A percentile compares a stretch with the other conserved stretches of the same genome.
Conservation (phyloP, 305 asterid genomes). For the Ajuga reptans region DNA sequence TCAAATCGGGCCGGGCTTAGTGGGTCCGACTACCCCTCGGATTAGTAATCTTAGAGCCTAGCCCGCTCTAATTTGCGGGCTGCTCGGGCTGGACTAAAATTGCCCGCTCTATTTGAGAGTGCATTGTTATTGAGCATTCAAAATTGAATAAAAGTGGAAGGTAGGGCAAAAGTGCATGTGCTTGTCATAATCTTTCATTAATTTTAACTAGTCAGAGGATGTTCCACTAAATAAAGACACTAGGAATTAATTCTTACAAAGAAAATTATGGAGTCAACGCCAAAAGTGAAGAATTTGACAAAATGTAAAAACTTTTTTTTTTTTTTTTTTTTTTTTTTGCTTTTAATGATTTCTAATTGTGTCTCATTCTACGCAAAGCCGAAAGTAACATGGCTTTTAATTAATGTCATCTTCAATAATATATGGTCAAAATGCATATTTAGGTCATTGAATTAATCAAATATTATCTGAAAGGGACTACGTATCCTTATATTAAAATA, state of each 20-base stretch:
- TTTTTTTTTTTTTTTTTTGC: background rate
- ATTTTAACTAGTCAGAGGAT: constrained; percentile 15
- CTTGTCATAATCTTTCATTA: background rate
- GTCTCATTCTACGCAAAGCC: constrained; percentile 20
- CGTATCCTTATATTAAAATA: too few relatives aligned
- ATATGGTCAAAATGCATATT: too few relatives aligned
- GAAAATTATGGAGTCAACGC: constrained; percentile 20
- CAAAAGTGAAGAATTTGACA: constrained; percentile 21
- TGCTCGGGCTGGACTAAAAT: too few relatives aligned
- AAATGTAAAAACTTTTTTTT: background rate
- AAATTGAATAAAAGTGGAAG: background rate
- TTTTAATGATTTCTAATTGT: constrained; percentile 18
- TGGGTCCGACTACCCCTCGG: too few relatives aligned
- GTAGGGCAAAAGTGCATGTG: background rate
- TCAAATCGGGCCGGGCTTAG: too few relatives aligned
- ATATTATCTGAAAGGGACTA: too few relatives aligned
- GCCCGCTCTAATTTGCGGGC: too few relatives aligned
- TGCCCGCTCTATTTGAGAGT: too few relatives aligned
- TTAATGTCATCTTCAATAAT: too few relatives aligned
- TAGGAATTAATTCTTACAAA: background rate
- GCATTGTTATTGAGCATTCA: too few relatives aligned
- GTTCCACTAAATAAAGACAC: background rate
- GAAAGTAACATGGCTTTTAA: constrained; percentile 21
- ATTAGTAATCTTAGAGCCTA: too few relatives aligned
- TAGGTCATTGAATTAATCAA: too few relatives aligned